Evolutionary conservation across 805 yeast species (phyloP).

Genomic region (Lachancea quebecensis): DNA sequence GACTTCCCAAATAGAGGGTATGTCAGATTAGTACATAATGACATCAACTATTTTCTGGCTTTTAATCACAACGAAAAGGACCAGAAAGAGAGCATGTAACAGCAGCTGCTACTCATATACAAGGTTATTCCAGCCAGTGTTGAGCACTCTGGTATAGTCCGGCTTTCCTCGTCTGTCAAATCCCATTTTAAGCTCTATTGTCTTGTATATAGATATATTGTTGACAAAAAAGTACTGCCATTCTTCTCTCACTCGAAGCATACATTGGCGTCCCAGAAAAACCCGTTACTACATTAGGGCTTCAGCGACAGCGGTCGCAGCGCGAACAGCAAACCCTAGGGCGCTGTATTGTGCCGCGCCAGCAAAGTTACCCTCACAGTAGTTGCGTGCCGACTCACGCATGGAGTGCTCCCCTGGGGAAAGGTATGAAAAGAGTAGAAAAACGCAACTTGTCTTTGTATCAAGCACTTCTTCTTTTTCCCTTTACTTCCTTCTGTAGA

Average conservation of each 20-base stretch:
- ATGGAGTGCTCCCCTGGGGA: conserved; percentile 5
- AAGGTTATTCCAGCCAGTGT: too few species aligned
- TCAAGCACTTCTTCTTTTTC: background rate
- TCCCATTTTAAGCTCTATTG: background rate
- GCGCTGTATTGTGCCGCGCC: background rate
- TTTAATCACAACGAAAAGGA: too few species aligned
- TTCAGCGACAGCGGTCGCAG: background rate
- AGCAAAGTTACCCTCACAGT: conserved; percentile 4
- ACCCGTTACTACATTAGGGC: background rate
- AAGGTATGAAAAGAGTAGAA: conserved; percentile 6
- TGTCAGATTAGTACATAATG: conserved; percentile 4
- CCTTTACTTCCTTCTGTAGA: conserved; percentile 6
- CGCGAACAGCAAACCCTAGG: conserved; percentile 2
- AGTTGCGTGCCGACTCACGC: conserved; percentile 5
- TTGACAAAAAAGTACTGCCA: background rate
- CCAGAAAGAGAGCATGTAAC: too few species aligned
- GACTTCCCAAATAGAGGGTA: background rate
- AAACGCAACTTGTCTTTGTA: background rate
- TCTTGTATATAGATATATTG: background rate
- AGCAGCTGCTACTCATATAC: too few species aligned
- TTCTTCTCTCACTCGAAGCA: background rate
- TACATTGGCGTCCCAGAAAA: conserved; percentile 4
- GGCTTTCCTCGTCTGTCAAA: too few species aligned
- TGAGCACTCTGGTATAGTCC: too few species aligned
- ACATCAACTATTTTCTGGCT: background rate